Evolutionary conservation across 495 filamentous ascomycete species (phyloP), one percentile per base, ranked within the genome.

Genomic region (Darksidea phi): DNA sequence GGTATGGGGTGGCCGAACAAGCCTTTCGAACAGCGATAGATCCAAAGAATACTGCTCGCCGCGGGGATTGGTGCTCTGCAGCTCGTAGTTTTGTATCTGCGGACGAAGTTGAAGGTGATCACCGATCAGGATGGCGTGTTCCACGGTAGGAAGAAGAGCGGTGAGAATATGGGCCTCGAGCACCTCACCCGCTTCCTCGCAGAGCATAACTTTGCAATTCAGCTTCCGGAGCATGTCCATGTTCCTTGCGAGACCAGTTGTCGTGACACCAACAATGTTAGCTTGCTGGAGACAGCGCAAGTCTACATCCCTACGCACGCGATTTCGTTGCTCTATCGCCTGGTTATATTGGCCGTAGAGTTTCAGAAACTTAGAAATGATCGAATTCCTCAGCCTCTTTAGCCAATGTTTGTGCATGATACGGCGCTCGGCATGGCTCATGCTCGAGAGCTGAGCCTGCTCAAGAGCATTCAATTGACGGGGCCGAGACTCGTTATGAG

Each of bases 121-220:
- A 0, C 89, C 88, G 62, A 94, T 91, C 12, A 87, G 76, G 55
- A 92, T 89, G 21, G 77, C 74, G 63, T 92, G 89, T 64, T 93
- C 83, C 6, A 91, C 71, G 0, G 81, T 83, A 0, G 87, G 88
- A 24, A 92, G 67, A 0, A 94, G 67, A 0, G 86, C 82, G 0
- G 86, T 83, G 6, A 93, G 73, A 0, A 84, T 71, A 69, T 91
- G 87, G 0, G 84, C 79, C 66, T 92, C 88, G 21, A 90, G 72
- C 0, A 92, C 85, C 61, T 91, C 88, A 2, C 82, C 88, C 1
- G 89, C 89, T 66, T 94, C 89, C 73, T 92, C 88, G 28, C 3
- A 3, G 28, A 32, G 10, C 3, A 32, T 3, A 10, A 3, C 83
- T 68, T 91, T 93, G 25, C 80, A 77, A 18, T 74, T 67, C 2